A percentile compares a stretch with the other conserved stretches of the same genome.
phyloP scores from a whole-genome alignment of 306 rosid species.

The Erythrophleum fordii region DNA sequence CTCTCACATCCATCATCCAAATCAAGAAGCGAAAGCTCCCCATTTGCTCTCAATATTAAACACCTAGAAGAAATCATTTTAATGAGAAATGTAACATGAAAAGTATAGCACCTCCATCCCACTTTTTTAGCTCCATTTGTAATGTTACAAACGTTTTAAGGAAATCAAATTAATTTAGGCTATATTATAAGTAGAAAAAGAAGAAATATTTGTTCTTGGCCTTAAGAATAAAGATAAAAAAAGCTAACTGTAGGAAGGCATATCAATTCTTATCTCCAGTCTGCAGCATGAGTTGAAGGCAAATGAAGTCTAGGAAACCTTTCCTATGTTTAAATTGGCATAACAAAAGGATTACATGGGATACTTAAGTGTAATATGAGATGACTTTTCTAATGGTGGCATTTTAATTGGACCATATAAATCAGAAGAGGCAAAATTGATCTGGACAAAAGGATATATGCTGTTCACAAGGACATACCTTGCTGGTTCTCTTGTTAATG shows the following conservation, averaged over 20 bases:
- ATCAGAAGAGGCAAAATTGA: constrained; percentile 31
- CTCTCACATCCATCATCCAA: constrained; percentile 95
- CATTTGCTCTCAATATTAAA: constrained; percentile 89
- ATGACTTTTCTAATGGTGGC: constrained; percentile 7
- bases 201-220: not conserved
- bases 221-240: constrained; percentile 10
- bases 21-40: constrained; percentile 98
- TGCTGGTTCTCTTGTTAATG: constrained; percentile 76
- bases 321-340: constrained; percentile 4
- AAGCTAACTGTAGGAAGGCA: constrained; percentile 9
- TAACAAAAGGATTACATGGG: not conserved
- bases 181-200: constrained; percentile 11
- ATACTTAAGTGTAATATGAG: constrained; percentile 15
- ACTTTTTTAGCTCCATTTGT: constrained; percentile 7
- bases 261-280: constrained; percentile 14
- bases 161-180: constrained; percentile 19
- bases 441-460: constrained; percentile 25
- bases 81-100: constrained; percentile 40
- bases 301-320: constrained; percentile 3
- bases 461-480: constrained; percentile 55
- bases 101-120: constrained; percentile 21
- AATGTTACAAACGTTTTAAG: constrained; percentile 22
- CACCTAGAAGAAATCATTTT: constrained; percentile 63
- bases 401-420: constrained; percentile 7
- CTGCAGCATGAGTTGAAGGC: not conserved